Percentiles rank a stretch among this genome's conserved stretches.
These are phyloP conservation scores for Zalerion maritima DNA, from an alignment of 495 filamentous ascomycete species.

Conservation along the genomic window DNA sequence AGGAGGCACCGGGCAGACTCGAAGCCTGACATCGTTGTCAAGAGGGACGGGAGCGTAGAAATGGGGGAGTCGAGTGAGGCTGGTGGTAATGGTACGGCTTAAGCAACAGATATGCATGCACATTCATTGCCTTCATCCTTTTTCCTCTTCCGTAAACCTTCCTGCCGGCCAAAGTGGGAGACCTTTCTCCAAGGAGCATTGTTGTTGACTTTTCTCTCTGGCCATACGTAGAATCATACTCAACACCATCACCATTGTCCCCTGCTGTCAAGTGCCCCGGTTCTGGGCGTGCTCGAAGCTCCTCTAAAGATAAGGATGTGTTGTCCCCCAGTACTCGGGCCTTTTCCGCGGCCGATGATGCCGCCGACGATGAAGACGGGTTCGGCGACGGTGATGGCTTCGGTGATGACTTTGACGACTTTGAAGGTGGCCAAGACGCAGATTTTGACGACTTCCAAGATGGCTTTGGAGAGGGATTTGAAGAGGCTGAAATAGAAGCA, in stretches of 20 bases:
- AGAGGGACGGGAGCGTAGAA: conserved; percentile 23
- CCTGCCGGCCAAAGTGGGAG: too few species aligned
- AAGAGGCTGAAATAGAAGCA: conserved; percentile 41
- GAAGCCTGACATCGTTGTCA: conserved; percentile 31
- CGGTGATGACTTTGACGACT: conserved; percentile 93
- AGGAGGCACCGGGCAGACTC: conserved; percentile 28
- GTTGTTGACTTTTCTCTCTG: too few species aligned
- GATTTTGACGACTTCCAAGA: conserved; percentile 91
- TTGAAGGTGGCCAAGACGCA: conserved; percentile 59
- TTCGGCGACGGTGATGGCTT: conserved; percentile 40
- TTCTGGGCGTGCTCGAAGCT: too few species aligned
- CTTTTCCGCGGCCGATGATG: conserved; percentile 23
- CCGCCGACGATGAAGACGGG: conserved; percentile 22
- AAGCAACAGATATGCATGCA: conserved; percentile 21
- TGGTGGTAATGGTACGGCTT: neutral
- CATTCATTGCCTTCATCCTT: conserved; percentile 11
- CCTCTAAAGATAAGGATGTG: too few species aligned
- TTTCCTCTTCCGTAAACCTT: too few species aligned
- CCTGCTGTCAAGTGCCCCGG: too few species aligned
- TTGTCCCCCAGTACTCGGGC: too few species aligned
- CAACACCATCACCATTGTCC: too few species aligned
- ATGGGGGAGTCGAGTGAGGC: conserved; percentile 6
- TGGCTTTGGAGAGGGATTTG: conserved; percentile 66
- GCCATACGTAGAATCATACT: too few species aligned
- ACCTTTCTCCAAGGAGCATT: too few species aligned